Evolutionary conservation across 768 basidiomycete species (phyloP), one percentile per base, ranked within the genome.

Genomic region (Agaricus blazei): DNA sequence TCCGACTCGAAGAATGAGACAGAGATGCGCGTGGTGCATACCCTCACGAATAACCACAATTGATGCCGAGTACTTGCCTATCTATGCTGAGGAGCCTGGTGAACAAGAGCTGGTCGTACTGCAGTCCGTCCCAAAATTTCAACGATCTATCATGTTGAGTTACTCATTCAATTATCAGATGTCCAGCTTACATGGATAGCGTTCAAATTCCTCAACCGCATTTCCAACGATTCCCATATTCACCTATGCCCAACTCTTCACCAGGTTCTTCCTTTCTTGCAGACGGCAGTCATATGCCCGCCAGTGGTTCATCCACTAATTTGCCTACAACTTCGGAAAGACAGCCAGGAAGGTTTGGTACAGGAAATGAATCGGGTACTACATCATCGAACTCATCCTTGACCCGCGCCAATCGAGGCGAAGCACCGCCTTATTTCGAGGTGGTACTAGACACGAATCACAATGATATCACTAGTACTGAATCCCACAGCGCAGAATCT

Each of bases 21-120:
- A 67, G 0, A 65, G 77, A 4, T 67, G 77, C 50, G 66, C 70
- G 29, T 70, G 85, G 26, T 77, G 87, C 40, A 90, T 88, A 4
- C 86, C 90, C 3, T 90, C 88, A 44, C 88, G 90, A 66, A 83
- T 91, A 51, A 90, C 88, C 4, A 89, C 19, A 19, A 19, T 19
- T 19, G 19, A 19, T 19, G 19, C 88, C 7, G 81, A 78, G 27
- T 90, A 85, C 4, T 66, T 93, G 29, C 90, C 90, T 4, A 80
- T 77, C 28, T 93, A 93, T 61, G 88, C 81, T 72, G 90, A 90
- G 69, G 90, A 93, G 58, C 88, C 90, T 0, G 90, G 89, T 14
- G 90, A 90, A 47, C 75, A 85, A 37, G 90, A 93, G 65, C 75
- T 93, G 28, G 90, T 93, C 4, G 82, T 93, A 50, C 71, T 75